phyloP scores from a whole-genome alignment of 441 rosid species.

The Mallotus repandus region DNA sequence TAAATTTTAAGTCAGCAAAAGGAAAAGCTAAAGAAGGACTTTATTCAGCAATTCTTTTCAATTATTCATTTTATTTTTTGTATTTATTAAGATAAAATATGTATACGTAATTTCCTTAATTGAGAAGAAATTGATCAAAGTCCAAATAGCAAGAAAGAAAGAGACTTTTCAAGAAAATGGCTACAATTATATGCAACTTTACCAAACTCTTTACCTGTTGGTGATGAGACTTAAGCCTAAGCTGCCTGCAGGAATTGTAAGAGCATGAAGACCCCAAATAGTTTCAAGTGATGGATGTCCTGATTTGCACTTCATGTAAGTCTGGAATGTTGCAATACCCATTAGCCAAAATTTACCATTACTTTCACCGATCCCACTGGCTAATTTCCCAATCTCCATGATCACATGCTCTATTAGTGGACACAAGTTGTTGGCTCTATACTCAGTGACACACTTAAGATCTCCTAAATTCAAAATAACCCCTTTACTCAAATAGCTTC shows the following conservation, averaged over 20 bases:
- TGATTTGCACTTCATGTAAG: slow-evolving; percentile 53
- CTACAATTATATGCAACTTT: slow-evolving; percentile 20
- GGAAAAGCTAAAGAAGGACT: slow-evolving; percentile 14
- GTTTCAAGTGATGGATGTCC: slow-evolving; percentile 50
- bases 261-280: slow-evolving; percentile 61
- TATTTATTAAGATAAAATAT: not conserved
- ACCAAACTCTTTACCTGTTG: slow-evolving; percentile 56
- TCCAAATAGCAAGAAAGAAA: not conserved
- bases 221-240: slow-evolving; percentile 71
- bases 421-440: slow-evolving; percentile 41
- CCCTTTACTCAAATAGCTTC: slow-evolving; percentile 42
- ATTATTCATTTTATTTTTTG: not conserved
- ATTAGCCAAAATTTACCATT: slow-evolving; percentile 47
- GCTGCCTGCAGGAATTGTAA: slow-evolving; percentile 71
- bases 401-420: slow-evolving; percentile 47
- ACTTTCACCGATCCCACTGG: slow-evolving; percentile 39
- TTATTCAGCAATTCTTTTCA: not conserved
- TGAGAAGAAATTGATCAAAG: slow-evolving; percentile 7
- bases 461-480: slow-evolving; percentile 62
- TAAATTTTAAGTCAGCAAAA: slow-evolving; percentile 20
- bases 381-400: slow-evolving; percentile 55
- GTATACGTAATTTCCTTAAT: not conserved
- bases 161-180: not conserved
- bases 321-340: slow-evolving; percentile 52
- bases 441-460: slow-evolving; percentile 53